A percentile compares a stretch with the other conserved stretches of the same genome.
These are phyloP conservation scores for Ligustrum vulgare DNA, from an alignment of 257 asterid genomes.

Conservation along the genomic window DNA sequence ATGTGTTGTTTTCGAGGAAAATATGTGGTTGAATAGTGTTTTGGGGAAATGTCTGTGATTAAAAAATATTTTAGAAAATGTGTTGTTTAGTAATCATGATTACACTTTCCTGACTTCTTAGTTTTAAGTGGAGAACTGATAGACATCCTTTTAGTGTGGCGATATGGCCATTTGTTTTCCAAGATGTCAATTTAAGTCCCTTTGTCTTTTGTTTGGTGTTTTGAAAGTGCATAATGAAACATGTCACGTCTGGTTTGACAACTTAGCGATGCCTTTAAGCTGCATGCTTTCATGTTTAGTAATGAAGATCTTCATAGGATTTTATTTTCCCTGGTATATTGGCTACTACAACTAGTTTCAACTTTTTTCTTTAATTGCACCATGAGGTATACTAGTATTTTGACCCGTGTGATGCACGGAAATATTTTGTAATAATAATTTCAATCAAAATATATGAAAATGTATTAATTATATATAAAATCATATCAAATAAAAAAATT, in stretches of 20 bases:
- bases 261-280: neutral
- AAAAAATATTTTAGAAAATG: no score
- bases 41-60: no score
- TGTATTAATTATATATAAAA: no score
- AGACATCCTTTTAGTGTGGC: neutral
- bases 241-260: neutral
- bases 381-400: neutral
- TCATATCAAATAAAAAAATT: no score
- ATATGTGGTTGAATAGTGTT: no score
- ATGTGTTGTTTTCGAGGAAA: no score
- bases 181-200: neutral
- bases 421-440: no score
- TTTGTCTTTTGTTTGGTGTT: neutral
- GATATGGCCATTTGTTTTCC: neutral
- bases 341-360: neutral
- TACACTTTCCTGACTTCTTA: neutral
- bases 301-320: neutral
- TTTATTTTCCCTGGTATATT: neutral
- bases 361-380: slow-evolving; percentile 1
- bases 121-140: neutral
- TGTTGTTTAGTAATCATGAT: neutral
- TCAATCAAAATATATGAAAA: no score
- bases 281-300: neutral
- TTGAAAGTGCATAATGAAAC: neutral
- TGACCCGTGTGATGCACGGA: no score